phyloP scores from a whole-genome alignment of 148 eudicot species.

The Vaccinium corymbosum region DNA sequence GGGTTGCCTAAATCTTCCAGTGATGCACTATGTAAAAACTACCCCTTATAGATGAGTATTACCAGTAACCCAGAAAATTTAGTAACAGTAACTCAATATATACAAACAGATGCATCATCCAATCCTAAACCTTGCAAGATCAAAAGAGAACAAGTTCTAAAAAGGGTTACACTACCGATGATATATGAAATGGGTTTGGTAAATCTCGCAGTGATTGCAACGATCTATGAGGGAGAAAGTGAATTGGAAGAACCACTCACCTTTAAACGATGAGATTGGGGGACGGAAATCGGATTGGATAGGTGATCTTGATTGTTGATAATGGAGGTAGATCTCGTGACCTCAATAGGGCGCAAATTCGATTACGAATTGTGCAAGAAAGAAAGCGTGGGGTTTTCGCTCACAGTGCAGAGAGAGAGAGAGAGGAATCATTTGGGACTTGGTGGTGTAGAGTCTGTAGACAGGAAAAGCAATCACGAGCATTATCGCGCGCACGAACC shows the following conservation, averaged over 20 bases:
- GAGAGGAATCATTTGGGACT: background rate
- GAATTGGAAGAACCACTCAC: background rate
- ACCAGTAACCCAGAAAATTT: background rate
- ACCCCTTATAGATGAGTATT: background rate
- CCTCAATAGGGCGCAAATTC: conserved; percentile 10
- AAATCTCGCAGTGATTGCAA: background rate
- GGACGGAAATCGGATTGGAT: background rate
- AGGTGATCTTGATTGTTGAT: background rate
- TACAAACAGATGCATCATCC: background rate
- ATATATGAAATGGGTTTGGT: background rate
- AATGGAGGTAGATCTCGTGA: conserved; percentile 12
- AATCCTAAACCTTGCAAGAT: background rate
- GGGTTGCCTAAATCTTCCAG: background rate
- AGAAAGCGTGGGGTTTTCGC: background rate
- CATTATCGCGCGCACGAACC: background rate
- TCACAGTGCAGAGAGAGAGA: background rate
- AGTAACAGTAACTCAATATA: background rate
- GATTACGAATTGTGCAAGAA: background rate
- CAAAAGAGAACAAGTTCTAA: background rate
- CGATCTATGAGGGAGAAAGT: background rate
- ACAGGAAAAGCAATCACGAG: background rate
- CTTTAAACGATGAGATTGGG: conserved; percentile 1
- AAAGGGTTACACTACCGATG: background rate
- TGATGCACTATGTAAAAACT: background rate
- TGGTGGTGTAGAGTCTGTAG: background rate